Base-by-base conservation (phyloP, 306 rosid genomes). In the Ceratonia siliqua region DNA sequence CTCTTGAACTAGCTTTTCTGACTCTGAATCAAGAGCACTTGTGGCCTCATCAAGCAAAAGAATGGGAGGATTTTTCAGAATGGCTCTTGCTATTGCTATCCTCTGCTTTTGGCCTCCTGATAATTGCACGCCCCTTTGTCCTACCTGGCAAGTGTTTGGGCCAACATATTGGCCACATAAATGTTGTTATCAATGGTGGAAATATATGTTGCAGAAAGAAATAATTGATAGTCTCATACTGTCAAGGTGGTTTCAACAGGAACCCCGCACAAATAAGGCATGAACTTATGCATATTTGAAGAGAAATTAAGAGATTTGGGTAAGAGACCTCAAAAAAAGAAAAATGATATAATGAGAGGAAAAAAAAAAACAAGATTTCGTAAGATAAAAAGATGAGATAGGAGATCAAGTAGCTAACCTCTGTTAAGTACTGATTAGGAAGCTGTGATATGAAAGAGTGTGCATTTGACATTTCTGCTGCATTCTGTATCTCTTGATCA, bases 41-140 rank as follows among this genome's bases (percentile, higher is more conserved):
- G 97, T 89, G 76, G 97, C 98, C 82, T 93, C 98, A 22, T 93
- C 98, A 48, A 93, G 91, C 76, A 91, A 61, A 63, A 93, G 95
- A 56, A 93, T 87, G 4, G 89, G 90, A 48, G 98, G 97, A 63
- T 86, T 86, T 79, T 90, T 92, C 3, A 92, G 90, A 72, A 92
- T 73, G 77, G 98, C 96, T 87, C 96, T 87, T 55, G 98, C 96
- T 68, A 92, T 90, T 42, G 96, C 95, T 38, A 92, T 78, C 84
- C 96, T 87, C 79, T 92, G 96, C 80, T 92, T 92, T 79, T 92
- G 98, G 4, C 96, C 98, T 74, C 98, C 96, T 63, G 95, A 92
- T 79, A 90, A 72, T 84, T 92, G 98, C 52, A 90, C 80, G 3
- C 98, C 98, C 77, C 95, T 83, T 71, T 92, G 87, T 74, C 95